Conservation (phyloP, 192 early-diverging fungal species). For the Coemansia sp. region DNA sequence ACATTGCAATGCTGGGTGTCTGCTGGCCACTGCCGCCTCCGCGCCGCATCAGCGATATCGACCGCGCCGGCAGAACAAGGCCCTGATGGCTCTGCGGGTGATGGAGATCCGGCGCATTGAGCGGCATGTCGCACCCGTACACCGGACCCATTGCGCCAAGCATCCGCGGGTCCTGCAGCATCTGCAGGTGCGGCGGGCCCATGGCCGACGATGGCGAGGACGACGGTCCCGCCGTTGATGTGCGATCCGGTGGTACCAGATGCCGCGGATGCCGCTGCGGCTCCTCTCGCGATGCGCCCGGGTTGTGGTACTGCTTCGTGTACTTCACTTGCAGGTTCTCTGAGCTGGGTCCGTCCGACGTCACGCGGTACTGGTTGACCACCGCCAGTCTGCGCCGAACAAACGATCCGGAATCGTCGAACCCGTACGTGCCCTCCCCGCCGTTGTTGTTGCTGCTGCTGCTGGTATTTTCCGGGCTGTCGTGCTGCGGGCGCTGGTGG, state of each 20-base stretch:
- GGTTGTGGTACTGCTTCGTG: slow-evolving; percentile 55
- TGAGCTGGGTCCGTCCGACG: slow-evolving; percentile 34
- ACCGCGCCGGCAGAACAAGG: slow-evolving; percentile 7
- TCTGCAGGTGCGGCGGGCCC: not conserved
- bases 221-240: not conserved
- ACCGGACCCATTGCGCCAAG: not conserved
- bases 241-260: not conserved
- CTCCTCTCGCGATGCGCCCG: not conserved
- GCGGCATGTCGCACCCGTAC: not conserved
- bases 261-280: not conserved
- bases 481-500: not conserved
- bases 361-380: slow-evolving; percentile 55
- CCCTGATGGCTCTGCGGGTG: not conserved
- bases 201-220: slow-evolving; percentile 1
- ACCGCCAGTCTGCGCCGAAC: slow-evolving; percentile 48
- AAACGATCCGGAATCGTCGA: slow-evolving; percentile 44
- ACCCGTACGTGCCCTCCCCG: slow-evolving; percentile 33
- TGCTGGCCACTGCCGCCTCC: not conserved
- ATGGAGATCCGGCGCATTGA: not conserved
- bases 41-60: slow-evolving; percentile 11
- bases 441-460: not conserved
- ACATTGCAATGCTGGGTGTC: not conserved
- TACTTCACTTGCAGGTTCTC: slow-evolving; percentile 51
- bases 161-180: not conserved
- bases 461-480: too few species aligned